Evolutionary conservation across 306 rosid genomes (phyloP).

Genomic region (Pterocarpus santalinus): DNA sequence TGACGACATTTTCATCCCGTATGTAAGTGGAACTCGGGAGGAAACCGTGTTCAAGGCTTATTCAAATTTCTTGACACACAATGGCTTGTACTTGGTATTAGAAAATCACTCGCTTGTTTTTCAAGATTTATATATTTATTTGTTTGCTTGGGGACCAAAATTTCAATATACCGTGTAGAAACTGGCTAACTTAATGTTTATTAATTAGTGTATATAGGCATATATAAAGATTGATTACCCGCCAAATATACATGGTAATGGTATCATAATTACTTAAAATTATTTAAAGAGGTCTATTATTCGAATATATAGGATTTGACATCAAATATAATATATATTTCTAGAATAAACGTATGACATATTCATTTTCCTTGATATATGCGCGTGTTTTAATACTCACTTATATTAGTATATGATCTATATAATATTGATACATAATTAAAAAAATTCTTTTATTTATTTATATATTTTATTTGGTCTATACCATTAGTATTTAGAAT

Average conservation of each 20-base stretch:
- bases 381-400: no score
- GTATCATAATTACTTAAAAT: not conserved
- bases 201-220: not conserved
- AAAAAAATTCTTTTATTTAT: no score
- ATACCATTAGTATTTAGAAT: no score
- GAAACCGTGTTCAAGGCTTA: not conserved
- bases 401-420: no score
- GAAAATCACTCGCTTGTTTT: not conserved
- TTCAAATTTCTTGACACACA: slow-evolving; percentile 15
- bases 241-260: not conserved
- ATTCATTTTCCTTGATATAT: no score
- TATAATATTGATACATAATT: no score
- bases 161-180: not conserved
- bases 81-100: not conserved
- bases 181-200: not conserved
- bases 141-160: not conserved
- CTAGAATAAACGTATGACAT: no score
- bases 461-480: no score
- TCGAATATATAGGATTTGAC: not conserved
- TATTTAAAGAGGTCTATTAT: not conserved
- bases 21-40: not conserved
- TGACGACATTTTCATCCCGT: not conserved
- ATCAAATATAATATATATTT: not conserved
- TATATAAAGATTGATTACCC: not conserved
- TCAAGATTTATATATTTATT: not conserved